These are phyloP conservation scores for Fusarium algeriense DNA, from an alignment of 2,329 filamentous ascomycete species.

Conservation along the genomic window DNA sequence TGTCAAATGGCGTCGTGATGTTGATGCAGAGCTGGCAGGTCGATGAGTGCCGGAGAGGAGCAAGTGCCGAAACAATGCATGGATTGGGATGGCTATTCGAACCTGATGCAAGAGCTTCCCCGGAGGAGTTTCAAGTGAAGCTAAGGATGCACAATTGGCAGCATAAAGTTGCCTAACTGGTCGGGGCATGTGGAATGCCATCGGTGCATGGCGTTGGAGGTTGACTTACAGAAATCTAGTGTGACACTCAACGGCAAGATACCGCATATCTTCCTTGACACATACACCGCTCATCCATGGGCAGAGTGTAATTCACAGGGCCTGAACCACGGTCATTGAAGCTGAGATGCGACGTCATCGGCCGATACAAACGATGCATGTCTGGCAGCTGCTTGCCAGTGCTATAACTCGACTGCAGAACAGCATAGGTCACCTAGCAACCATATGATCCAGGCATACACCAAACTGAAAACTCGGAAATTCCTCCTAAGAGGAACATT, in stretches of 20 bases:
- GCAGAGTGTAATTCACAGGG: neutral
- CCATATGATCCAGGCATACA: neutral
- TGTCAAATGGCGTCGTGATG: constrained; percentile 36
- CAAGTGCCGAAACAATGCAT: constrained; percentile 74
- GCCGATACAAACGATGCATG: neutral
- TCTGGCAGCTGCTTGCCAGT: constrained; percentile 23
- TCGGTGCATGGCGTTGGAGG: neutral
- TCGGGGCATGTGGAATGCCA: rapidly evolving
- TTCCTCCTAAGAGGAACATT: neutral
- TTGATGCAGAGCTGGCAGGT: constrained; percentile 64
- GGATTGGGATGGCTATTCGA: constrained; percentile 76
- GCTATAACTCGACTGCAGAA: neutral
- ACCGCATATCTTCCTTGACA: neutral
- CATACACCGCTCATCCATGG: neutral
- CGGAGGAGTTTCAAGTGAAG: neutral
- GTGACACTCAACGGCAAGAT: constrained; percentile 4
- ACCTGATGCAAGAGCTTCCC: constrained; percentile 38
- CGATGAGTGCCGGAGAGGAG: constrained; percentile 70
- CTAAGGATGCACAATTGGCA: neutral
- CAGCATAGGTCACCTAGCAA: neutral
- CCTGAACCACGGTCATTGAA: neutral
- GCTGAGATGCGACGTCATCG: neutral
- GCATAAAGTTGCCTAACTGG: rapidly evolving
- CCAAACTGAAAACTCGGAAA: neutral
- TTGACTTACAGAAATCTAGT: constrained; percentile 9